These are phyloP conservation scores for Artomyces pyxidatus DNA, from an alignment of 768 basidiomycete species.

Conservation along the genomic window DNA sequence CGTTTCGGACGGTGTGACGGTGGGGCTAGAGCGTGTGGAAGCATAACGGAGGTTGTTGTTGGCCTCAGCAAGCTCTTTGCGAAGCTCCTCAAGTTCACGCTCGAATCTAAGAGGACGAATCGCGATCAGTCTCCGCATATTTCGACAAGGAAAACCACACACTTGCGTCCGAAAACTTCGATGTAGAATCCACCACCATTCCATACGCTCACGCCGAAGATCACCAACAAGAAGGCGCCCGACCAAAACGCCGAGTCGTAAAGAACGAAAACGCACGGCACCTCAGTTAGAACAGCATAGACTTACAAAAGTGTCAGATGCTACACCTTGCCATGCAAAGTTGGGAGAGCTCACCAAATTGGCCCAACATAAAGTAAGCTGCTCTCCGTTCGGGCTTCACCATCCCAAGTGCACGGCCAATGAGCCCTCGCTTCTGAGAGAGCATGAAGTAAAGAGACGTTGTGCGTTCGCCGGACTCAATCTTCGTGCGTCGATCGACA, in stretches of 20 bases:
- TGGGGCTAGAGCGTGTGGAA: conserved; percentile 12
- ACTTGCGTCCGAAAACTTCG: conserved; percentile 96
- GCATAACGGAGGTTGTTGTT: conserved; percentile 9
- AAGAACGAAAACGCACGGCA: conserved; percentile 76
- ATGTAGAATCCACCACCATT: conserved; percentile 96
- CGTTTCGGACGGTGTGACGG: conserved; percentile 3
- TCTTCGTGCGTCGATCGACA: conserved; percentile 81
- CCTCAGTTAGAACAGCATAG: conserved; percentile 79
- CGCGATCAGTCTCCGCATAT: not conserved
- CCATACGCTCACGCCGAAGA: conserved; percentile 88
- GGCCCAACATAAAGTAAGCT: conserved; percentile 74
- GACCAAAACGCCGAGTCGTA: conserved; percentile 79
- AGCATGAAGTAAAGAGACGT: conserved; percentile 87
- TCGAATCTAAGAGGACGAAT: conserved; percentile 57
- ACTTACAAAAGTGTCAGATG: conserved; percentile 32
- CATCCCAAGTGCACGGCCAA: conserved; percentile 61
- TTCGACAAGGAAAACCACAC: conserved; percentile 25
- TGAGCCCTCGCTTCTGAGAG: conserved; percentile 79
- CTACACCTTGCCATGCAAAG: conserved; percentile 4
- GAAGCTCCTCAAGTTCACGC: conserved; percentile 80
- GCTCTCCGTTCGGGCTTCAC: conserved; percentile 58
- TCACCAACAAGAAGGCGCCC: conserved; percentile 63
- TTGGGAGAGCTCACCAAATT: conserved; percentile 47
- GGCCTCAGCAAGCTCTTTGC: conserved; percentile 81
- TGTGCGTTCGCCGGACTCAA: conserved; percentile 83